A percentile compares a stretch with the other conserved stretches of the same genome.
phyloP scores from a whole-genome alignment of 2,329 filamentous ascomycete genomes.

The Colletotrichum tamarilloi region DNA sequence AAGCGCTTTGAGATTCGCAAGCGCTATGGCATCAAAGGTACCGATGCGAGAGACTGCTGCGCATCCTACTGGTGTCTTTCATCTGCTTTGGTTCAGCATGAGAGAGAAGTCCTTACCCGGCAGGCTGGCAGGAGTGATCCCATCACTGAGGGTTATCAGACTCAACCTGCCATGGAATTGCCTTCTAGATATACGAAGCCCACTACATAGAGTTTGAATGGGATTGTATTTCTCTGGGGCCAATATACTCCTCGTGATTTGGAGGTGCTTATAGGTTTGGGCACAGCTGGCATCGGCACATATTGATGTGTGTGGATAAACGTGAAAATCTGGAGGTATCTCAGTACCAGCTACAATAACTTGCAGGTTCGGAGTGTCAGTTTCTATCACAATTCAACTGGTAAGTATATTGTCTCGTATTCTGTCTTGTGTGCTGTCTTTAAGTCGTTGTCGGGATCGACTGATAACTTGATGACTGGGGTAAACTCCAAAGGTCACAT shows the following conservation, averaged over 20 bases:
- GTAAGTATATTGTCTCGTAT: not conserved
- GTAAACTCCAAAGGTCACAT: not conserved
- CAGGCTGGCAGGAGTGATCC: not conserved
- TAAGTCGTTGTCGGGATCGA: not conserved
- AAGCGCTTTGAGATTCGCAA: slow-evolving; percentile 8
- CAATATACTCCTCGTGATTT: too few relatives aligned
- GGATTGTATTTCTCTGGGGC: too few relatives aligned
- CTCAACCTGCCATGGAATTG: not conserved
- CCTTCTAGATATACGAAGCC: not conserved
- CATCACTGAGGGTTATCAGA: not conserved
- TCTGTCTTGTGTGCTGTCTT: not conserved
- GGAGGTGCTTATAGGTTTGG: too few relatives aligned
- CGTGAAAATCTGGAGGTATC: not conserved
- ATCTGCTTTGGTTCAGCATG: slow-evolving; percentile 2
- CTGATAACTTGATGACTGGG: not conserved
- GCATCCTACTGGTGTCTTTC: slow-evolving; percentile 1
- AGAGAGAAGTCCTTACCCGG: slow-evolving; percentile 4
- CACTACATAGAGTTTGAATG: not conserved
- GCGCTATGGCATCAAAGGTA: slow-evolving; percentile 6
- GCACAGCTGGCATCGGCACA: not conserved
- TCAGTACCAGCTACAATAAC: not conserved
- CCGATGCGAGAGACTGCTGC: slow-evolving; percentile 5
- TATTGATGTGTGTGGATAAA: too few relatives aligned
- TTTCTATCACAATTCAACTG: not conserved
- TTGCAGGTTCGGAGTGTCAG: too few relatives aligned